Evolutionary conservation across 1,284 basidiomycete genomes (phyloP).

Genomic region (Athelia sp.): DNA sequence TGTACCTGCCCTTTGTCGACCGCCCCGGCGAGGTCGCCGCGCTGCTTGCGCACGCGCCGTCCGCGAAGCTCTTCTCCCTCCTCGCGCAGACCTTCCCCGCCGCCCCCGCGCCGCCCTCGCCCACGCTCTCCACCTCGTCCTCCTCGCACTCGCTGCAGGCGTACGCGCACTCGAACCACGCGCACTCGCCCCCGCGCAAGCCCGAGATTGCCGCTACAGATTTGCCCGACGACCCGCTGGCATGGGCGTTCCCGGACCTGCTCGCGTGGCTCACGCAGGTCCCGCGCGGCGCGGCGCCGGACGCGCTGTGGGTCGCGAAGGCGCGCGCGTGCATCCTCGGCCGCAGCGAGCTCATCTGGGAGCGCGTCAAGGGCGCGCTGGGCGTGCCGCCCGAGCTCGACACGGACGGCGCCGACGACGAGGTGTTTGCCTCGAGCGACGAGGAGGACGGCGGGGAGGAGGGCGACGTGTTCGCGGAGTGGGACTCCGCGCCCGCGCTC

Average conservation of each 20-base stretch:
- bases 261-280: conserved; percentile 55
- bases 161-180: too few species aligned
- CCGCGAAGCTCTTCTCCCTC: conserved; percentile 35
- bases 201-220: neutral
- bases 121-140: conserved; percentile 10
- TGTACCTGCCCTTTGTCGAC: conserved; percentile 74
- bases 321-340: conserved; percentile 62
- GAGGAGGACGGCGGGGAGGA: conserved; percentile 10
- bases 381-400: conserved; percentile 77
- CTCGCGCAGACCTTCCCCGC: neutral
- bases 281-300: conserved; percentile 52
- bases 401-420: conserved; percentile 36
- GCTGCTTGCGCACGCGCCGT: conserved; percentile 57
- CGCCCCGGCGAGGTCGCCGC: conserved; percentile 59
- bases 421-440: conserved; percentile 11
- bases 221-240: conserved; percentile 39
- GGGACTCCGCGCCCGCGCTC: neutral
- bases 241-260: conserved; percentile 58
- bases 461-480: neutral
- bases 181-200: too few species aligned
- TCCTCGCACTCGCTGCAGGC: neutral
- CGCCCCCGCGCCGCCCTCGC: conserved; percentile 11
- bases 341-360: conserved; percentile 77
- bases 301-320: conserved; percentile 58
- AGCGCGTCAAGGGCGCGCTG: conserved; percentile 72